Evolutionary conservation across 352 stramenopile genomes (phyloP).

Genomic region (Phytophthora hybrid): DNA sequence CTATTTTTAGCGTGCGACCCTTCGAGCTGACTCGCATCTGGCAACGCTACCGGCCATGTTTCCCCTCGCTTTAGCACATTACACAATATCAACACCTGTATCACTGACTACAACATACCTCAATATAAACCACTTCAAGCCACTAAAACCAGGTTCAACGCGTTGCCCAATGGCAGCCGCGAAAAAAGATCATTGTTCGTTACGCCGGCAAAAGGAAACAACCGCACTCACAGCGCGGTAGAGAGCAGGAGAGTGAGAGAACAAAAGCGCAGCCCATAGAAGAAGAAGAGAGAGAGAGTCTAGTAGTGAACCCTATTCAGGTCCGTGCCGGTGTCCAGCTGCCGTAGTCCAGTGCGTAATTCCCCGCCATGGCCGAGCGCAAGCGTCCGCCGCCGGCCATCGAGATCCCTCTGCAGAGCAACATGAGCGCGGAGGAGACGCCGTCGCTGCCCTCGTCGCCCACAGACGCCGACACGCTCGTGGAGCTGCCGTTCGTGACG

Average conservation of each 20-base stretch:
- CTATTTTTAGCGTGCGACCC: constrained; percentile 19
- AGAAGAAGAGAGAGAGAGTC: not conserved
- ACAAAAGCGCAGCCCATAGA: not conserved
- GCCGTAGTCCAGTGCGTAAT: not conserved
- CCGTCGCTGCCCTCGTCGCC: constrained; percentile 71
- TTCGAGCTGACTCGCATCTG: constrained; percentile 3
- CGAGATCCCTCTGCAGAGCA: constrained; percentile 64
- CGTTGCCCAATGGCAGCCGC: constrained; percentile 3
- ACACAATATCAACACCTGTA: too few relatives aligned
- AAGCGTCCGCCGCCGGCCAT: constrained; percentile 10
- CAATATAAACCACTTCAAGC: not conserved
- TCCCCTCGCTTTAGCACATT: not conserved
- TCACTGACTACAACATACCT: not conserved
- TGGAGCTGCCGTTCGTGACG: constrained; percentile 70
- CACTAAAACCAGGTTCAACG: not conserved
- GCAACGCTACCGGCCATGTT: not conserved
- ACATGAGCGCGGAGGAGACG: constrained; percentile 51
- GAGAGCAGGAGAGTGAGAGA: constrained; percentile 32
- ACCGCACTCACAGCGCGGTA: constrained; percentile 16
- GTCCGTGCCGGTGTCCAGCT: not conserved
- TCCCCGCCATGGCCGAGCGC: constrained; percentile 15
- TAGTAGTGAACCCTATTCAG: not conserved
- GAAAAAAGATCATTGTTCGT: constrained; percentile 42
- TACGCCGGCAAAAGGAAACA: constrained; percentile 30
- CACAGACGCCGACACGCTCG: constrained; percentile 49